Conservation (phyloP, 768 basidiomycete species). For the Amylocystis lapponica region DNA sequence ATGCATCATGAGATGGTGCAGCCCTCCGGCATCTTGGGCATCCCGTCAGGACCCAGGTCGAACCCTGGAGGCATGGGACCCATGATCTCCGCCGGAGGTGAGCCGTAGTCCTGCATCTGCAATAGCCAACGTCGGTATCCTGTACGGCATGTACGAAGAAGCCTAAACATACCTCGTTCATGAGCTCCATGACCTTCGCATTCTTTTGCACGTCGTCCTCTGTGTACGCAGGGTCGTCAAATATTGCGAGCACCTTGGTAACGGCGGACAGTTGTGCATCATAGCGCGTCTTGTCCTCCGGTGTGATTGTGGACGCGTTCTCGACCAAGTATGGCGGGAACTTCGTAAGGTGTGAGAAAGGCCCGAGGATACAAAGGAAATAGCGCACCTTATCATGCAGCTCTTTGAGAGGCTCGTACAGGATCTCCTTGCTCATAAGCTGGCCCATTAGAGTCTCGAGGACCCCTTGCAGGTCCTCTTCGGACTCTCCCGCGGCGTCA, state of each 20-base stretch:
- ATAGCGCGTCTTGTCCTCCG: constrained; percentile 59
- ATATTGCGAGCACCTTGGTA: constrained; percentile 52
- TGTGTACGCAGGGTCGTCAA: constrained; percentile 54
- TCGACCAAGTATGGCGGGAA: constrained; percentile 72
- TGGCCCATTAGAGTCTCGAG: constrained; percentile 80
- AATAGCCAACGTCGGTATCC: not conserved
- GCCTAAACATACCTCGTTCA: constrained; percentile 56
- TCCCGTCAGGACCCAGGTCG: constrained; percentile 47
- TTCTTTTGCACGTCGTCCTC: constrained; percentile 46
- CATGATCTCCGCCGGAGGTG: constrained; percentile 80
- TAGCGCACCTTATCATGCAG: constrained; percentile 56
- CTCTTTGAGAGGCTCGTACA: constrained; percentile 87
- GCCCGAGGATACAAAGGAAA: not conserved
- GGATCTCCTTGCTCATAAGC: constrained; percentile 73
- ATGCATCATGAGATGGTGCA: constrained; percentile 29
- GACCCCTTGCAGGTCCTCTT: constrained; percentile 53
- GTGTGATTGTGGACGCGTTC: constrained; percentile 45
- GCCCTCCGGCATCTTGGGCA: constrained; percentile 39
- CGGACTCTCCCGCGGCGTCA: constrained; percentile 26
- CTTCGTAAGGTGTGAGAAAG: constrained; percentile 29
- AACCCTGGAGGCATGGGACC: constrained; percentile 75
- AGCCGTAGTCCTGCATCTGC: constrained; percentile 75
- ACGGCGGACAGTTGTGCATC: constrained; percentile 55
- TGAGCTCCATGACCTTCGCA: constrained; percentile 54
- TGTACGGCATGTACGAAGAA: not conserved